Evolutionary conservation across 2,329 filamentous ascomycete species (phyloP).

Genomic region (Macrophomina tecta): DNA sequence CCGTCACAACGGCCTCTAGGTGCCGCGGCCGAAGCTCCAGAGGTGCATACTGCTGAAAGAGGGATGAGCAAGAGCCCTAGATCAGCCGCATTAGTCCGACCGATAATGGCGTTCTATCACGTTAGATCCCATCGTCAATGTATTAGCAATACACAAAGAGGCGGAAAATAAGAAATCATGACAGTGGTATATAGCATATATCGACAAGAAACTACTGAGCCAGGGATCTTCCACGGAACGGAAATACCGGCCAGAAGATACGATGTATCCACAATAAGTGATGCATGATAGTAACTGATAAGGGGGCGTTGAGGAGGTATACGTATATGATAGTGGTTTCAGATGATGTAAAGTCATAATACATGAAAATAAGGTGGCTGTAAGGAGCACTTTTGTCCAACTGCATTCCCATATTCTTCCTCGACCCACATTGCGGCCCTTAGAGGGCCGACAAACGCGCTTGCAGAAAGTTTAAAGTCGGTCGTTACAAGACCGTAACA

Average conservation of each 20-base stretch:
- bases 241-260: neutral
- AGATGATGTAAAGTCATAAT: slow-evolving; percentile 3
- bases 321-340: neutral
- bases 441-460: neutral
- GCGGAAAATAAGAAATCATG: neutral
- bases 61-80: no score
- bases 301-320: neutral
- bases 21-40: no score
- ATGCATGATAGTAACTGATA: neutral
- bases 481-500: neutral
- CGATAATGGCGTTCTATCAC: no score
- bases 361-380: neutral
- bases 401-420: neutral
- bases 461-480: neutral
- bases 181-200: slow-evolving; percentile 23
- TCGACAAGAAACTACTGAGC: slow-evolving; percentile 14
- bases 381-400: slow-evolving; percentile 5
- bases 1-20: no score
- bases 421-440: no score
- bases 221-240: neutral
- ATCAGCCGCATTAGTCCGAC: no score
- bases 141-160: neutral
- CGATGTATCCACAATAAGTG: slow-evolving; percentile 15
- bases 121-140: no score
- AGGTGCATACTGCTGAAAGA: no score